Percentiles rank a stretch among this genome's conserved stretches.
phyloP scores from a whole-genome alignment of 768 basidiomycete genomes.

The Mycena rebaudengoi region DNA sequence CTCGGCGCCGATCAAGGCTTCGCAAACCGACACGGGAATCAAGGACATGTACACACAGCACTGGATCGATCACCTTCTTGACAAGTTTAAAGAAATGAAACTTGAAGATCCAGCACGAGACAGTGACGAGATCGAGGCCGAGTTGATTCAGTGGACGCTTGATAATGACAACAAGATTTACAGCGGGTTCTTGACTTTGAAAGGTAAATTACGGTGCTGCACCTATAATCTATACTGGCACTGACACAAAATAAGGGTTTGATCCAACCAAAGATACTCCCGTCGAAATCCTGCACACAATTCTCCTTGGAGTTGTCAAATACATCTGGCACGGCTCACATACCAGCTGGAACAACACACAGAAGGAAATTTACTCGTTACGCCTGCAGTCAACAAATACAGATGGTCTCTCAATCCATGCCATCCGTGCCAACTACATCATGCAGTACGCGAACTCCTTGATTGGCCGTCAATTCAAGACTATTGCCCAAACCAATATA shows the following conservation, averaged over 20 bases:
- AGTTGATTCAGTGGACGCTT: constrained; percentile 39
- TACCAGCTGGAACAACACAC: constrained; percentile 19
- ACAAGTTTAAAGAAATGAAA: constrained; percentile 27
- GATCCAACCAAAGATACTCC: constrained; percentile 28
- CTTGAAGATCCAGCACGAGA: constrained; percentile 21
- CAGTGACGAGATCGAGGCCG: constrained; percentile 29
- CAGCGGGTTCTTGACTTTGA: constrained; percentile 41
- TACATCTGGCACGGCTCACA: constrained; percentile 39
- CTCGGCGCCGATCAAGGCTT: constrained; percentile 32
- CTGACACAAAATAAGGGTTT: constrained; percentile 1
- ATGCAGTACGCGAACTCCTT: constrained; percentile 37
- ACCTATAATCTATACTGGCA: neutral
- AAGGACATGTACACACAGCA: constrained; percentile 48
- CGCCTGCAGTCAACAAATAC: constrained; percentile 31
- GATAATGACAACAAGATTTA: constrained; percentile 32
- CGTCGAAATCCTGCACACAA: constrained; percentile 40
- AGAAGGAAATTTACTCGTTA: constrained; percentile 23
- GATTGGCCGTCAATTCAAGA: constrained; percentile 40
- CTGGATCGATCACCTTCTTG: constrained; percentile 47
- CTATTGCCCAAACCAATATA: constrained; percentile 31
- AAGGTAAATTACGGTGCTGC: constrained; percentile 28
- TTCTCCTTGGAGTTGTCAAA: constrained; percentile 39
- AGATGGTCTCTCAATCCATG: constrained; percentile 14
- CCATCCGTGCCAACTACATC: constrained; percentile 35
- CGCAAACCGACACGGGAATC: constrained; percentile 43